Percentiles rank a stretch among this genome's conserved stretches.
These are phyloP conservation scores for Sistotremastrum niveocremeum DNA, from an alignment of 768 basidiomycete genomes.

Conservation along the genomic window DNA sequence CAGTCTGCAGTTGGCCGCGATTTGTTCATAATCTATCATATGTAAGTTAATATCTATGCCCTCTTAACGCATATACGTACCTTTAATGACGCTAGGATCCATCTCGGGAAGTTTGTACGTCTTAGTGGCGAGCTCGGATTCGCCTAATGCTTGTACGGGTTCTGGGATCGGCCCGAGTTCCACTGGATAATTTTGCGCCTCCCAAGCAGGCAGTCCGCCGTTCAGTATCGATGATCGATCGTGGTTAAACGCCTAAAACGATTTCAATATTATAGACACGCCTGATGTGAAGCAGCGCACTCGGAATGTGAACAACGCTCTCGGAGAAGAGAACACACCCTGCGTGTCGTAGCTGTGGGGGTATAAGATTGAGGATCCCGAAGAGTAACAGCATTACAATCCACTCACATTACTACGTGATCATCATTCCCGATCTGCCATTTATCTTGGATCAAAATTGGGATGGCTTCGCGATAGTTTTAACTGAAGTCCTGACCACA, in stretches of 20 bases:
- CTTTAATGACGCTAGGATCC: conserved; percentile 36
- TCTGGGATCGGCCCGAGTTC: conserved; percentile 24
- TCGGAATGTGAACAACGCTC: conserved; percentile 90
- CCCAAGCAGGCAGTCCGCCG: conserved; percentile 85
- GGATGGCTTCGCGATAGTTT: neutral
- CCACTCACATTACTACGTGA: conserved; percentile 68
- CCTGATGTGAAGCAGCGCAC: conserved; percentile 7
- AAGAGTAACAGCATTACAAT: conserved; percentile 1
- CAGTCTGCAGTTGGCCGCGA: conserved; percentile 53
- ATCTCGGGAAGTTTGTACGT: conserved; percentile 11
- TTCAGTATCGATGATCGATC: conserved; percentile 74
- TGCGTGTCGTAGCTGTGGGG: conserved; percentile 69
- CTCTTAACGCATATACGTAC: conserved; percentile 20
- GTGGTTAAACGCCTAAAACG: conserved; percentile 60
- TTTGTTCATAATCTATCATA: conserved; percentile 60
- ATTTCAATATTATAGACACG: neutral
- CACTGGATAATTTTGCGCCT: conserved; percentile 45
- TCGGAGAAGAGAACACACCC: conserved; percentile 85
- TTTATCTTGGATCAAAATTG: conserved; percentile 28
- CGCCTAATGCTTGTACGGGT: conserved; percentile 12
- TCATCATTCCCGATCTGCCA: conserved; percentile 61
- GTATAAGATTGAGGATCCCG: neutral
- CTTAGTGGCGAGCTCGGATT: conserved; percentile 37
- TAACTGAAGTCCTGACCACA: conserved; percentile 44
- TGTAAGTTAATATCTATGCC: neutral